Evolutionary conservation across 2,329 filamentous ascomycete genomes (phyloP).

Genomic region (Ophiostoma quercus): DNA sequence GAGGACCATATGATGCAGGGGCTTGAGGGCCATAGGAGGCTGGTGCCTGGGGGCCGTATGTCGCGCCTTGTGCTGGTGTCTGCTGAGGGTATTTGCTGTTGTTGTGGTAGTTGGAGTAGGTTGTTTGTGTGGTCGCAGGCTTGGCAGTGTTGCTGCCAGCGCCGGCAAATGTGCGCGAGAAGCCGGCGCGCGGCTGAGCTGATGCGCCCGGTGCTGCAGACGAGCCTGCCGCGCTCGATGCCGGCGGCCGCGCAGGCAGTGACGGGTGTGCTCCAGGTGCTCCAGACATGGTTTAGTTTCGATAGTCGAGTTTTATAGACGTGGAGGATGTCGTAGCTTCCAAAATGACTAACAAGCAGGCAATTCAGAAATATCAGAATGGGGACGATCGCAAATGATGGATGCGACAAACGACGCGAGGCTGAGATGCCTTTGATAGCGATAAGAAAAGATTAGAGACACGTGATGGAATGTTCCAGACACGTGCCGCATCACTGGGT

Average conservation of each 20-base stretch:
- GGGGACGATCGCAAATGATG: background rate
- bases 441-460: background rate
- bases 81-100: conserved; percentile 27
- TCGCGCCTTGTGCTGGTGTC: conserved; percentile 27
- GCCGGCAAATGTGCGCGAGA: conserved; percentile 31
- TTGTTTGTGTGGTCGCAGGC: background rate
- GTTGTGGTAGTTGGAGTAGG: conserved; percentile 24
- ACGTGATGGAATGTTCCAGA: conserved; percentile 14
- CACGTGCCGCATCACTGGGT: conserved; percentile 8
- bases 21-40: conserved; percentile 9
- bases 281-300: conserved; percentile 19
- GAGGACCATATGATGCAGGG: conserved; percentile 7
- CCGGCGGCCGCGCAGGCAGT: conserved; percentile 28
- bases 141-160: conserved; percentile 12
- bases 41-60: conserved; percentile 10
- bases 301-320: too few relatives aligned
- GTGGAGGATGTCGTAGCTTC: too few relatives aligned
- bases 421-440: conserved; percentile 7
- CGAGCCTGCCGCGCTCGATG: conserved; percentile 4
- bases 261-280: conserved; percentile 30
- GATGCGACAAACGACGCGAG: conserved; percentile 5
- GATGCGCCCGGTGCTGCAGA: conserved; percentile 23
- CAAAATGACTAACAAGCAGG: background rate
- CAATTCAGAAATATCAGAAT: background rate
- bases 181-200: conserved; percentile 31